These are phyloP conservation scores for Xylariales sp. DNA, from an alignment of 2,329 filamentous ascomycete species.

Conservation along the genomic window DNA sequence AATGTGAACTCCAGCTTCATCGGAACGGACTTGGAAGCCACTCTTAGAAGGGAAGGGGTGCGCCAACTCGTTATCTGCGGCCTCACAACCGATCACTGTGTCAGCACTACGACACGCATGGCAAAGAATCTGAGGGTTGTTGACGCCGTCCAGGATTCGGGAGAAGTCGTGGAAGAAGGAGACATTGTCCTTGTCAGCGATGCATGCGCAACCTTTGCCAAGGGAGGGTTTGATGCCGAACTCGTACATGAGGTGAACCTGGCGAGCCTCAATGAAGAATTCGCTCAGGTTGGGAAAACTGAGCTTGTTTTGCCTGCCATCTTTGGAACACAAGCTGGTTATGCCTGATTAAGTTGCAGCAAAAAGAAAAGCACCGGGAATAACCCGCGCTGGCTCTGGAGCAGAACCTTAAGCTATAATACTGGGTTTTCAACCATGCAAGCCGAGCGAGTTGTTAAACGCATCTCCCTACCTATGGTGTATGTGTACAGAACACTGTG, in stretches of 20 bases:
- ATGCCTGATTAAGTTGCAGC: too few relatives aligned
- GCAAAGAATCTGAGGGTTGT: constrained; percentile 40
- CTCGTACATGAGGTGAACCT: constrained; percentile 38
- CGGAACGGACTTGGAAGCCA: constrained; percentile 34
- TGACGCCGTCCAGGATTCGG: constrained; percentile 20
- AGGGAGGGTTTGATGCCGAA: constrained; percentile 37
- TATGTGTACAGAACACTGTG: too few relatives aligned
- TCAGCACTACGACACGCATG: constrained; percentile 43
- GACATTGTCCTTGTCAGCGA: constrained; percentile 38
- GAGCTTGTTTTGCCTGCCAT: too few relatives aligned
- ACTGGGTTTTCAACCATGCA: too few relatives aligned
- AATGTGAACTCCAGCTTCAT: constrained; percentile 41
- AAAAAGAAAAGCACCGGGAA: too few relatives aligned
- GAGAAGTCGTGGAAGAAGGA: constrained; percentile 21
- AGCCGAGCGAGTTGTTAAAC: too few relatives aligned
- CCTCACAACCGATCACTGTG: constrained; percentile 44
- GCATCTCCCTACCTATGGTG: too few relatives aligned
- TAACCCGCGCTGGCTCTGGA: too few relatives aligned
- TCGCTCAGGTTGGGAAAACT: constrained; percentile 35
- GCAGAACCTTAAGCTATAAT: too few relatives aligned
- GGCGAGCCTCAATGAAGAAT: constrained; percentile 39
- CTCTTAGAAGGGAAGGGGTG: constrained; percentile 26
- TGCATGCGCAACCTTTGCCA: constrained; percentile 40
- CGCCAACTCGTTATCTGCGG: constrained; percentile 35
- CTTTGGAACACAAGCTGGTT: too few relatives aligned